Conservation (phyloP, 257 asterid genomes). For the Mitragyna speciosa region DNA sequence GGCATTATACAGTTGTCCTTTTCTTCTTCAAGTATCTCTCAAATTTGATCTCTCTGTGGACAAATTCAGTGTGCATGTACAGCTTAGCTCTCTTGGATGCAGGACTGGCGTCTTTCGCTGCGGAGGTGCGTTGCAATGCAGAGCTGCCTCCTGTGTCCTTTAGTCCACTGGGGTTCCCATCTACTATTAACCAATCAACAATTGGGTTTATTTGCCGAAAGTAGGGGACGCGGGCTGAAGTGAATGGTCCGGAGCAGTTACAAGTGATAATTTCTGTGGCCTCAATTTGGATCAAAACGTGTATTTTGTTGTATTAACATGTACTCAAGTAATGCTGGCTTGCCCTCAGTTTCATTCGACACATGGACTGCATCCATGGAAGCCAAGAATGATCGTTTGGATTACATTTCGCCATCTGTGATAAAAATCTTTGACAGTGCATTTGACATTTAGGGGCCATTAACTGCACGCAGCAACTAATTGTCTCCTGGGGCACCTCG, state of each 20-base stretch:
- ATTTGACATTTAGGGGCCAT: neutral
- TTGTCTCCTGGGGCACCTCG: no score
- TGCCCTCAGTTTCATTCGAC: neutral
- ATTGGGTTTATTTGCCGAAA: neutral
- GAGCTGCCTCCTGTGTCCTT: neutral
- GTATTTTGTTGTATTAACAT: neutral
- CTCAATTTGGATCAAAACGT: neutral
- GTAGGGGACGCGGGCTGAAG: neutral
- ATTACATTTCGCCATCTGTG: neutral
- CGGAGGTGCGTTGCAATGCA: neutral
- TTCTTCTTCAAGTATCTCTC: neutral
- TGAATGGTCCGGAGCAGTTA: no score
- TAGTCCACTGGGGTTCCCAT: neutral
- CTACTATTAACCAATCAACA: neutral
- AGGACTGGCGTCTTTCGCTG: neutral
- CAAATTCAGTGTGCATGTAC: neutral
- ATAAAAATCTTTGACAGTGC: neutral
- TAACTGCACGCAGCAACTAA: no score
- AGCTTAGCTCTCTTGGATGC: neutral
- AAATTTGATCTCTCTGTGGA: neutral
- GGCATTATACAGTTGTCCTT: neutral
- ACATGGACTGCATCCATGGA: neutral
- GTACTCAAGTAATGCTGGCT: neutral
- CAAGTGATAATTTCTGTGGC: neutral
- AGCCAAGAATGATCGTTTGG: neutral